Base-by-base conservation (phyloP, 805 yeast species). In the Starmerella gropengiesseri region DNA sequence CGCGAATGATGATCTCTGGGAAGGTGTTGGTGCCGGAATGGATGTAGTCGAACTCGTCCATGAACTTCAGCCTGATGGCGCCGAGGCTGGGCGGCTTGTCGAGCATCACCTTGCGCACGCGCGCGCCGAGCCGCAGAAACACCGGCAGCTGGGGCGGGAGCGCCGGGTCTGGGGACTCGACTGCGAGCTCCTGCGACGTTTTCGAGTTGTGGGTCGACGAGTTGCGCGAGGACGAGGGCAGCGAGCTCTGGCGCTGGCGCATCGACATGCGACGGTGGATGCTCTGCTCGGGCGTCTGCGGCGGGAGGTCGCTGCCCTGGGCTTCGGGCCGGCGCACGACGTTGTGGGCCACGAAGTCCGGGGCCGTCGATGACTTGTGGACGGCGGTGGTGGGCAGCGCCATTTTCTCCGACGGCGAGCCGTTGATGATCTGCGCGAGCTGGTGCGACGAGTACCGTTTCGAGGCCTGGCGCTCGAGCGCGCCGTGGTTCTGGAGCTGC, bases 361-460 rank as follows among this genome's bases (percentile, higher is more conserved):
- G 57, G 1, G 48, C 38, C 9, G 31, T 22, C 12, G 53, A 40
- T 3, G 48, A 31, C 16, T 40, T 36, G 37, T 55, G 55, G 13
- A 53, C 42, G 14, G 37, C 41, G 2, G 45, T 31, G 1, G 58
- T 55, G 2, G 58, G 58, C 30, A 54, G 39, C 25, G 33, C 22
- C 21, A 31, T 39, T 16, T 44, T 31, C 9, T 46, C 51, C 3
- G 45, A 33, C 11, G 48, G 42, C 12, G 44, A 45, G 21, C 56
- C 54, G 25, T 48, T 50, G 35, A 46, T 38, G 16, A 82, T 67
- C 54, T 81, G 82, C 1, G 93, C 84, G 61, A 79, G 78, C 56
- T 89, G 97, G 48, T 87, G 89, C 0, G 96, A 95, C 5, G 95
- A 85, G 57, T 81, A 89, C 43, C 98, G 68, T 53, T 89, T 80